Percentiles rank a stretch among this genome's conserved stretches.
These are phyloP conservation scores for Synchytrium microbalum DNA, from an alignment of 371 early-diverging fungal genomes.

Conservation along the genomic window DNA sequence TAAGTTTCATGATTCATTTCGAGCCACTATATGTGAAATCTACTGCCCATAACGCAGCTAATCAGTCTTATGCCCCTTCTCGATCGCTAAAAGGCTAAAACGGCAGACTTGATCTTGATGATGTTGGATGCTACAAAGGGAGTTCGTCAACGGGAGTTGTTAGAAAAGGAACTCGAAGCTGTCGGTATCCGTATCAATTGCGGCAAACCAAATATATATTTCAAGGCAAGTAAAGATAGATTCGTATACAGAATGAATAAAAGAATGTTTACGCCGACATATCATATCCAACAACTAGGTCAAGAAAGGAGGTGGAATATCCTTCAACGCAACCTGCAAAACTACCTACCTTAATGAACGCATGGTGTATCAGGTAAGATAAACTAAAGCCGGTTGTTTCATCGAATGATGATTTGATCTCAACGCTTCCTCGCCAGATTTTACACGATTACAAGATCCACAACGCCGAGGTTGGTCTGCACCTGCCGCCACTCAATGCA, in stretches of 20 bases:
- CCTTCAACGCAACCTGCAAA: constrained; percentile 85
- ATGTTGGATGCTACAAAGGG: constrained; percentile 98
- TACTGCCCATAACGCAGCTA: too few species aligned
- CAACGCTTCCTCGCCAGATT: constrained; percentile 41
- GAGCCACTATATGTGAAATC: background rate
- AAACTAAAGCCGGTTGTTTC: constrained; percentile 1
- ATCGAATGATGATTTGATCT: background rate
- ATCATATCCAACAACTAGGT: too few species aligned
- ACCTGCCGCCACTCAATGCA: too few species aligned
- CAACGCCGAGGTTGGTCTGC: constrained; percentile 99
- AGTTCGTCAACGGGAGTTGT: constrained; percentile 59
- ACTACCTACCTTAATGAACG: constrained; percentile 83
- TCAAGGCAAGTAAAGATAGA: too few species aligned
- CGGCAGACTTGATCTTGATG: constrained; percentile 90
- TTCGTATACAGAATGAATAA: constrained; percentile 34
- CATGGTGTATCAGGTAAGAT: constrained; percentile 64
- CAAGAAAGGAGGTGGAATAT: constrained; percentile 97
- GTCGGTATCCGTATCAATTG: constrained; percentile 97
- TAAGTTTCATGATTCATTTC: constrained; percentile 7
- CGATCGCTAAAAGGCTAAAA: constrained; percentile 95
- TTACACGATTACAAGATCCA: constrained; percentile 96
- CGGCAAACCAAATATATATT: constrained; percentile 85
- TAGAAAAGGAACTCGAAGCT: constrained; percentile 97
- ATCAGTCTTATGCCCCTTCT: constrained; percentile 32
- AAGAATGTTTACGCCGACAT: constrained; percentile 21